Base-by-base conservation (phyloP, 441 rosid species). In the Erodium moschatum region DNA sequence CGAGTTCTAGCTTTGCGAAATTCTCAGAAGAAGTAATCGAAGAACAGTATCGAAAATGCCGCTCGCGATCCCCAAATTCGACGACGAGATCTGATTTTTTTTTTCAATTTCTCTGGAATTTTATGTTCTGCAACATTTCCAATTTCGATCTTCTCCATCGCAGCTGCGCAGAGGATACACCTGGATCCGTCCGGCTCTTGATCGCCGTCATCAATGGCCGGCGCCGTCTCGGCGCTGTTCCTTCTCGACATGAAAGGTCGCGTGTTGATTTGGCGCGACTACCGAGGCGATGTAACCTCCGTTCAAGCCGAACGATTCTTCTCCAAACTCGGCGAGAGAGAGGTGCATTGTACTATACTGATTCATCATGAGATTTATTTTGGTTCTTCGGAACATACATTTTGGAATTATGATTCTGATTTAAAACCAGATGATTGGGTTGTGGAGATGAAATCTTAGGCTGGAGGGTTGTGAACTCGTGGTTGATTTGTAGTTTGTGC, bases 261-360 rank as follows among this genome's bases (percentile, higher is more conserved):
- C 33, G 88, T 94, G 71, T 89, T 94, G 7, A 89, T 91, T 11
- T 94, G 97, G 99, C 97, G 99, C 58, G 97, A 91, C 83, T 91
- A 88, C 82, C 97, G 96, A 64, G 97, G 99, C 16, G 99, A 94
- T 56, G 96, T 94, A 67, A 78, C 97, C 70, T 85, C 96, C 69
- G 74, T 85, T 67, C 97, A 94, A 75, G 97, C 97, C 44, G 97
- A 94, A 73, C 89, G 89, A 70, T 94, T 94, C 86, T 91, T 94
- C 92, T 84, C 96, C 77, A 94, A 94, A 71, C 93, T 91, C 78
- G 88, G 91, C 74, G 98, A 91, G 80, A 94, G 88, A 83, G 96
- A 91, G 90, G 98, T 87, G 48, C 33, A 12, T 20, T 50, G 4
- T 13, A 5, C 19, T 2, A 5, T 5, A 0, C 48, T 46, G 15